A percentile compares a stretch with the other conserved stretches of the same genome.
Conservation (phyloP, 2,329 filamentous ascomycete species). For the Colletotrichum salicis region DNA sequence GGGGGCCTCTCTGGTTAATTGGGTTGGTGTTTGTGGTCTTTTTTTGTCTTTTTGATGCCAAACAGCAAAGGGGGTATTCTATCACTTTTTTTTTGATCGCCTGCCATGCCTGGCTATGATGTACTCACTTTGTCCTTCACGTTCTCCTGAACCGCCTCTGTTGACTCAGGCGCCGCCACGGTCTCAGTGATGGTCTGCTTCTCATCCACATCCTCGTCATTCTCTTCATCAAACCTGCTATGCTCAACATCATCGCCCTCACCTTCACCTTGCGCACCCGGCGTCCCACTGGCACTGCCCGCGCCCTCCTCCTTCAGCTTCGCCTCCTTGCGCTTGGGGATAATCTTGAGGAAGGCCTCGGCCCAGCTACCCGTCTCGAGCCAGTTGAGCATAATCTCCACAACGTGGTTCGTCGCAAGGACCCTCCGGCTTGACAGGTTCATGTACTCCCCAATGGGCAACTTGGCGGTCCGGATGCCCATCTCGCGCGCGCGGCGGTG, state of each 20-base stretch:
- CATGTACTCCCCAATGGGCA: constrained; percentile 96
- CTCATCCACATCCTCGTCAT: constrained; percentile 44
- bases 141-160: constrained; percentile 14
- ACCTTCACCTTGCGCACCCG: constrained; percentile 37
- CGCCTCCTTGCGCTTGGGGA: constrained; percentile 90
- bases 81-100: constrained; percentile 19
- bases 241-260: constrained; percentile 42
- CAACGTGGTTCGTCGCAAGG: constrained; percentile 92
- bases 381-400: constrained; percentile 97
- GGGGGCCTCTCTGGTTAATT: constrained; percentile 13
- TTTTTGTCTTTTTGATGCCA: neutral
- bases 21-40: constrained; percentile 16
- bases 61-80: constrained; percentile 29
- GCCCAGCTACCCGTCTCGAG: constrained; percentile 92
- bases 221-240: constrained; percentile 40
- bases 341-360: constrained; percentile 85
- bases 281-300: constrained; percentile 39
- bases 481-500: constrained; percentile 80
- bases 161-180: neutral
- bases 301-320: constrained; percentile 60
- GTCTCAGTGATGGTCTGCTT: constrained; percentile 37
- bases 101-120: constrained; percentile 26
- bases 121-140: neutral
- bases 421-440: constrained; percentile 88
- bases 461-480: constrained; percentile 85